Conservation (phyloP, 148 eudicot species). For the Limonium bicolor region DNA sequence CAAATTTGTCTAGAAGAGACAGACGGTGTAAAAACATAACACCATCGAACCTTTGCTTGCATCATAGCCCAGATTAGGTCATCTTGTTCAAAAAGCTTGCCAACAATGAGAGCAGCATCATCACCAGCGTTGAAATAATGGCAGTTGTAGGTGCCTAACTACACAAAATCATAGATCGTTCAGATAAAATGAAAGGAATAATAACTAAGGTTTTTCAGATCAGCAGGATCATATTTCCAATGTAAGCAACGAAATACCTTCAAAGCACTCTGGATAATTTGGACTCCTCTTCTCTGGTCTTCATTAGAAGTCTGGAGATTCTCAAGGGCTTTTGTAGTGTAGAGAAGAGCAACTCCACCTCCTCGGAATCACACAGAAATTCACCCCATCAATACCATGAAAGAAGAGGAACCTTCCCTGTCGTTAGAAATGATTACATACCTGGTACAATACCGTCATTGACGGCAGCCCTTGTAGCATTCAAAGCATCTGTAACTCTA, state of each 20-base stretch:
- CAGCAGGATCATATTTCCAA: background rate
- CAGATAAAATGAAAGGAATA: background rate
- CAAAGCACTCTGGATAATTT: conserved; percentile 73
- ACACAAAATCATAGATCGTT: background rate
- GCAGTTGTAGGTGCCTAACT: conserved; percentile 64
- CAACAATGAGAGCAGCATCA: conserved; percentile 64
- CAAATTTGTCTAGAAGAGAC: too few species aligned
- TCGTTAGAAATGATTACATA: conserved; percentile 11
- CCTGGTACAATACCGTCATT: conserved; percentile 95
- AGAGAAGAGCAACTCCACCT: conserved; percentile 92
- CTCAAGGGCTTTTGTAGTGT: conserved; percentile 61
- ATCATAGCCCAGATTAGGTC: conserved; percentile 71
- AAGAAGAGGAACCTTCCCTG: background rate
- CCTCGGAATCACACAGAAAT: conserved; percentile 21
- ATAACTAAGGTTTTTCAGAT: background rate
- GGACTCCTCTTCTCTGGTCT: conserved; percentile 78
- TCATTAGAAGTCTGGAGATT: conserved; percentile 48
- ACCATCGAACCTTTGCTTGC: conserved; percentile 88
- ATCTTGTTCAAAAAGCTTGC: conserved; percentile 83
- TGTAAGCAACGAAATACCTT: conserved; percentile 35
- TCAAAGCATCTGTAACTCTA: conserved; percentile 85
- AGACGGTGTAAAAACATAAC: too few species aligned
- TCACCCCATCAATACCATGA: background rate
- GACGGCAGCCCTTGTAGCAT: conserved; percentile 94
- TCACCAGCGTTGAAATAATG: conserved; percentile 81